phyloP scores from a whole-genome alignment of 2,329 filamentous ascomycete species.

The Magnaporthiopsis rhizophila region DNA sequence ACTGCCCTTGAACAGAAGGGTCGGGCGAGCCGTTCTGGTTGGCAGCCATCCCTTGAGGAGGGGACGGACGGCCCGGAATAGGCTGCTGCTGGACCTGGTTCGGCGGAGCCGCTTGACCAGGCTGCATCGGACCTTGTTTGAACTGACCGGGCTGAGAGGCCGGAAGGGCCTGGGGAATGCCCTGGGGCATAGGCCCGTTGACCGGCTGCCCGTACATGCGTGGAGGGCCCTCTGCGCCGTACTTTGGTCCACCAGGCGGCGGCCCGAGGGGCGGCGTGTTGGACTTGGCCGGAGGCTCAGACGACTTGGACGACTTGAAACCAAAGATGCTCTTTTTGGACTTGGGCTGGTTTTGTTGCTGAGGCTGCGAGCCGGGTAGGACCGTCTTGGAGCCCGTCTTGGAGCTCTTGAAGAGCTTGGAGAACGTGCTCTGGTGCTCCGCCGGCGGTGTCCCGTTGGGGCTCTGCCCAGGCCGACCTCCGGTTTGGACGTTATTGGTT shows the following conservation, averaged over 20 bases:
- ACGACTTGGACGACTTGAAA: slow-evolving; percentile 17
- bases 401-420: slow-evolving; percentile 13
- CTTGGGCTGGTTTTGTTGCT: slow-evolving; percentile 16
- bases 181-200: background rate
- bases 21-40: background rate
- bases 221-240: slow-evolving; percentile 8
- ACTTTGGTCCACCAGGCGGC: slow-evolving; percentile 19
- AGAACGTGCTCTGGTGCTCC: slow-evolving; percentile 13
- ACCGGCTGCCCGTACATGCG: slow-evolving; percentile 6
- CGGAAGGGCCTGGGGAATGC: background rate
- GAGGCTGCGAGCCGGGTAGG: slow-evolving; percentile 8
- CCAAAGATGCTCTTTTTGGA: slow-evolving; percentile 17
- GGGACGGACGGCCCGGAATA: background rate
- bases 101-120: slow-evolving; percentile 1
- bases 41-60: background rate
- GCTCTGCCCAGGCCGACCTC: background rate
- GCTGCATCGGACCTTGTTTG: slow-evolving; percentile 11
- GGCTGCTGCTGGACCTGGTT: background rate
- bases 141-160: slow-evolving; percentile 3
- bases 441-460: background rate
- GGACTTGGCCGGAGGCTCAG: slow-evolving; percentile 10
- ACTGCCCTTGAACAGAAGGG: slow-evolving; percentile 2
- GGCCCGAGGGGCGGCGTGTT: slow-evolving; percentile 10
- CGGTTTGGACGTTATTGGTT: background rate
- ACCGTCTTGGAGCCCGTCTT: background rate